Conservation (phyloP, 345 rosid genomes). For the Rhodamnia argentea region DNA sequence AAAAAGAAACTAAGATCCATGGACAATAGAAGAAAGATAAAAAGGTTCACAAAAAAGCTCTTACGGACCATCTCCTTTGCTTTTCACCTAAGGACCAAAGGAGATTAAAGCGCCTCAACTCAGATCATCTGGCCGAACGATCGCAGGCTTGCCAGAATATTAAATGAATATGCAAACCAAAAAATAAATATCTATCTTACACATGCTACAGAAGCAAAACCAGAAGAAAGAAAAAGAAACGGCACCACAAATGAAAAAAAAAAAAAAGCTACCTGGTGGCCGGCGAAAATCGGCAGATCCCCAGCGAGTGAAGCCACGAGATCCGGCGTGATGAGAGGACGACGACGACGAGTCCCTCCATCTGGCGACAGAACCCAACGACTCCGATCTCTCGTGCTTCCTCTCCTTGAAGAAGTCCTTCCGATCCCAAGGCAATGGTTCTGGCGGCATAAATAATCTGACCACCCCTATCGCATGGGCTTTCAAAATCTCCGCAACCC, state of each 20-base stretch:
- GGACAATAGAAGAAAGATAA: background rate
- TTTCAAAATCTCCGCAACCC: conserved; percentile 9
- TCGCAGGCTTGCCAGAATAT: background rate
- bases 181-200: background rate
- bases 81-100: background rate
- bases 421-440: conserved; percentile 89
- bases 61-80: background rate
- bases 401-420: conserved; percentile 76
- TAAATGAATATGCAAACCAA: background rate
- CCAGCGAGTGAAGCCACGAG: conserved; percentile 50
- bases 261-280: conserved; percentile 41
- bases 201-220: background rate
- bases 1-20: background rate
- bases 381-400: conserved; percentile 77
- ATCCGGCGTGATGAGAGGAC: conserved; percentile 29
- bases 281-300: conserved; percentile 73
- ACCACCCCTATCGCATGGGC: conserved; percentile 35
- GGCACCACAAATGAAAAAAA: background rate
- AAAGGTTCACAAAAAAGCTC: background rate
- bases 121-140: background rate
- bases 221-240: background rate
- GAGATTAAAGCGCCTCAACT: background rate
- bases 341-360: conserved; percentile 58
- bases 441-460: conserved; percentile 78
- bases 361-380: conserved; percentile 41